Evolutionary conservation across 1,284 basidiomycete genomes (phyloP).

Genomic region (Ganoderma lingzhi): DNA sequence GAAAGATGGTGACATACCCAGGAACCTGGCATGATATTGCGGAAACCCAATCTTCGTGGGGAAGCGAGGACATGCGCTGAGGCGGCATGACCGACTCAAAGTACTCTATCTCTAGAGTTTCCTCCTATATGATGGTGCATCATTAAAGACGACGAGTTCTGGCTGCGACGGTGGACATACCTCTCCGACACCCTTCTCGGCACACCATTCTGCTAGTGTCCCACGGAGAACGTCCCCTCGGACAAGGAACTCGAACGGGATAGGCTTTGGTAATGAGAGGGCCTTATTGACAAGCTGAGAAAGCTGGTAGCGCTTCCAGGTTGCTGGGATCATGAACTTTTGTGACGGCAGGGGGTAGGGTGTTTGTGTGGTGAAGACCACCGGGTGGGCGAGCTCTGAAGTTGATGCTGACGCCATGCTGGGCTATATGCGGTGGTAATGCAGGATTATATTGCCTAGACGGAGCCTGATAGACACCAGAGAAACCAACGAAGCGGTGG

Average conservation of each 20-base stretch:
- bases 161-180: constrained; percentile 43
- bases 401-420: constrained; percentile 39
- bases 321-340: constrained; percentile 93
- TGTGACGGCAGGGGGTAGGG: constrained; percentile 86
- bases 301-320: constrained; percentile 96
- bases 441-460: background rate
- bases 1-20: constrained; percentile 61
- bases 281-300: constrained; percentile 98
- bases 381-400: constrained; percentile 57
- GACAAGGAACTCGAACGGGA: constrained; percentile 96
- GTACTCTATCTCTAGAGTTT: constrained; percentile 94
- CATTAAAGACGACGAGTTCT: background rate
- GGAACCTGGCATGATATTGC: constrained; percentile 75
- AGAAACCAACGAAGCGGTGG: background rate
- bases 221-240: constrained; percentile 83
- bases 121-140: constrained; percentile 62
- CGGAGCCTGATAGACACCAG: background rate
- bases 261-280: constrained; percentile 73
- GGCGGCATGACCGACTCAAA: constrained; percentile 94
- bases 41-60: constrained; percentile 96
- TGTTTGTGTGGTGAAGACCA: constrained; percentile 85
- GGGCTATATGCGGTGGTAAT: background rate
- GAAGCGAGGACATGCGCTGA: constrained; percentile 79
- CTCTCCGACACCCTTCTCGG: constrained; percentile 76
- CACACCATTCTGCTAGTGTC: constrained; percentile 82